These are phyloP conservation scores for Selaginella tamariscina DNA, from an alignment of 75 land plant species.

Conservation along the genomic window DNA sequence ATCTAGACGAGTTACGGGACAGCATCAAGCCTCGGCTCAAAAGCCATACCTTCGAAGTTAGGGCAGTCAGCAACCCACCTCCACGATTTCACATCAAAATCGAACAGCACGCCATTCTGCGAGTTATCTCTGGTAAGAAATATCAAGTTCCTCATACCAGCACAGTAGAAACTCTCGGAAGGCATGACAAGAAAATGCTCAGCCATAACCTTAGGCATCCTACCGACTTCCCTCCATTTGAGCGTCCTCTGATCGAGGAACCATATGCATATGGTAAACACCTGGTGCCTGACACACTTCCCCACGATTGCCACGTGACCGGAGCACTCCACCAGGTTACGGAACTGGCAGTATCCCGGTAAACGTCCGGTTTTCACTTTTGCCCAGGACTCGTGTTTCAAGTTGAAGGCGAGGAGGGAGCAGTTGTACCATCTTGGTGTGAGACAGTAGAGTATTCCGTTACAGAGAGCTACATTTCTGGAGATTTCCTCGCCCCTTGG, in stretches of 20 bases:
- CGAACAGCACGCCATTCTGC: conserved; percentile 15
- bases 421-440: conserved; percentile 15
- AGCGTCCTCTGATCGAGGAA: conserved; percentile 16
- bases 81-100: conserved; percentile 14
- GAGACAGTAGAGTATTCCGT: conserved; percentile 19
- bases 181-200: conserved; percentile 21
- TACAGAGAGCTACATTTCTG: conserved; percentile 14
- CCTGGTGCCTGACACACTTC: conserved; percentile 19
- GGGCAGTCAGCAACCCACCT: conserved; percentile 22
- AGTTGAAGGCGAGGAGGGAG: conserved; percentile 16
- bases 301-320: conserved; percentile 22
- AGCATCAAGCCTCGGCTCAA: conserved; percentile 24
- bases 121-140: conserved; percentile 19
- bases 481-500: conserved; percentile 17
- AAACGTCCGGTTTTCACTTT: conserved; percentile 18
- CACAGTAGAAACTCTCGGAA: conserved; percentile 23
- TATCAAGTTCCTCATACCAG: conserved; percentile 15
- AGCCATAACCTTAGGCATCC: conserved; percentile 22
- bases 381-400: conserved; percentile 19
- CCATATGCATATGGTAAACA: conserved; percentile 18
- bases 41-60: conserved; percentile 21
- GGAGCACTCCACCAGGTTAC: conserved; percentile 19
- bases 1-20: no score
- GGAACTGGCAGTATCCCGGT: conserved; percentile 22
- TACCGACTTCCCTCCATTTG: conserved; percentile 20